Conservation (phyloP, 306 rosid genomes). For the Cercis canadensis region DNA sequence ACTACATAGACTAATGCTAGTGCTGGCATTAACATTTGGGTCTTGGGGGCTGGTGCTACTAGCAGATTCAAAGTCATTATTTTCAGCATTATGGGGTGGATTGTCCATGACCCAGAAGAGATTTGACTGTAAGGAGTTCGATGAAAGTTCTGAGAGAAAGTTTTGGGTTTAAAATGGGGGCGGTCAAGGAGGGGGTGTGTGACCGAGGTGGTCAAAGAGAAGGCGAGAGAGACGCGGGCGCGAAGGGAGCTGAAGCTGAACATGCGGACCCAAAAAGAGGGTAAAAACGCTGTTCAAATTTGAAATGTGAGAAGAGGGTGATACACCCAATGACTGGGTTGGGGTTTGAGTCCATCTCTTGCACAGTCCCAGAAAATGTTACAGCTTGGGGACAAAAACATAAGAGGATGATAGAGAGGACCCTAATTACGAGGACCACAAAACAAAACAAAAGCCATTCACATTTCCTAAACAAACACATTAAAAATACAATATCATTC, state of each 20-base stretch:
- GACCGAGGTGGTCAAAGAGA: constrained; percentile 69
- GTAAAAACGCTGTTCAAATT: constrained; percentile 49
- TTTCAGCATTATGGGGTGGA: constrained; percentile 21
- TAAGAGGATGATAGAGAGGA: constrained; percentile 18
- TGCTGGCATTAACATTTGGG: constrained; percentile 33
- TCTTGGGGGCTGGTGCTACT: constrained; percentile 15
- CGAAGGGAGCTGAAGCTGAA: constrained; percentile 31
- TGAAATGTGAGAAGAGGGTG: constrained; percentile 42
- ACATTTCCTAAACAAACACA: constrained; percentile 41
- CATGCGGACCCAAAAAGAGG: constrained; percentile 44
- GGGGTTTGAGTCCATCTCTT: constrained; percentile 50
- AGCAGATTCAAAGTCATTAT: constrained; percentile 27
- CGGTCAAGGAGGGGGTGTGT: constrained; percentile 49
- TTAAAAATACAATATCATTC: constrained; percentile 1
- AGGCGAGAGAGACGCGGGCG: constrained; percentile 53
- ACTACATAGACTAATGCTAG: constrained; percentile 46
- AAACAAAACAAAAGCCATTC: constrained; percentile 42
- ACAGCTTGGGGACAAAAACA: constrained; percentile 60
- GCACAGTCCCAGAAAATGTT: constrained; percentile 49
- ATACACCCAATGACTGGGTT: constrained; percentile 46
- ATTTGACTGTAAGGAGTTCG: constrained; percentile 25
- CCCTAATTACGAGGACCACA: constrained; percentile 47
- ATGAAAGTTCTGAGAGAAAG: constrained; percentile 23
- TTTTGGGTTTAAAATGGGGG: constrained; percentile 8
- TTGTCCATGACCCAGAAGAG: constrained; percentile 41